phyloP scores from a whole-genome alignment of 805 yeast genomes.

The Lipomyces starkeyi region DNA sequence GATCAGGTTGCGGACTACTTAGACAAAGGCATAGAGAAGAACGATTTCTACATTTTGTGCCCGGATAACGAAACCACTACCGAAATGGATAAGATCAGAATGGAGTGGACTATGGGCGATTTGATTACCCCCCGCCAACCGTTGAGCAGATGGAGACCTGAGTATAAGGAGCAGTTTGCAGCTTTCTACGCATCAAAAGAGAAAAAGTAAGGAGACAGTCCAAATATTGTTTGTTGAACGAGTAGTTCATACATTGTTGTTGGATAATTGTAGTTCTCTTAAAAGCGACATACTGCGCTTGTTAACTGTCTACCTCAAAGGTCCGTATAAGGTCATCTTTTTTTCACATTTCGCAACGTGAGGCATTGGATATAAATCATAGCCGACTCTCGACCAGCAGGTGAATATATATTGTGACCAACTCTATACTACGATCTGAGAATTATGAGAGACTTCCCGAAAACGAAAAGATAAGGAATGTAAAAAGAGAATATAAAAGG shows the following conservation, averaged over 20 bases:
- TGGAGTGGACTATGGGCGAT: constrained; percentile 40
- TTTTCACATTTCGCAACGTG: no score
- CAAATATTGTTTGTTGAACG: background rate
- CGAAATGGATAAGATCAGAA: constrained; percentile 39
- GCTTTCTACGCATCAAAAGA: constrained; percentile 26
- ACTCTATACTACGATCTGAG: no score
- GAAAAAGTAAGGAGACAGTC: constrained; percentile 3
- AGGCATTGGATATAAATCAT: no score
- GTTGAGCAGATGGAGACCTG: constrained; percentile 41
- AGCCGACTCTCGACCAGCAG: no score
- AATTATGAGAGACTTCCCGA: no score
- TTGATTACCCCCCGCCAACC: constrained; percentile 38
- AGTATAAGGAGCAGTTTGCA: constrained; percentile 34
- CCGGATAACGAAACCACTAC: constrained; percentile 42
- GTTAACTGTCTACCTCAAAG: no score
- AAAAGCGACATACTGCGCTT: no score
- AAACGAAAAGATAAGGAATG: no score
- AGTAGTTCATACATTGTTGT: background rate
- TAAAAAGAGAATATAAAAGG: no score
- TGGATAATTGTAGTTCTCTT: no score
- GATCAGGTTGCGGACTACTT: constrained; percentile 41
- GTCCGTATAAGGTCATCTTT: no score
- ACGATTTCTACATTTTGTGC: constrained; percentile 41
- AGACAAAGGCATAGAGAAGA: constrained; percentile 35
- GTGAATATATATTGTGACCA: no score